Percentiles rank a stretch among this genome's conserved stretches.
Conservation (phyloP, 148 eudicot genomes). For the Pharnaceum exiguum region DNA sequence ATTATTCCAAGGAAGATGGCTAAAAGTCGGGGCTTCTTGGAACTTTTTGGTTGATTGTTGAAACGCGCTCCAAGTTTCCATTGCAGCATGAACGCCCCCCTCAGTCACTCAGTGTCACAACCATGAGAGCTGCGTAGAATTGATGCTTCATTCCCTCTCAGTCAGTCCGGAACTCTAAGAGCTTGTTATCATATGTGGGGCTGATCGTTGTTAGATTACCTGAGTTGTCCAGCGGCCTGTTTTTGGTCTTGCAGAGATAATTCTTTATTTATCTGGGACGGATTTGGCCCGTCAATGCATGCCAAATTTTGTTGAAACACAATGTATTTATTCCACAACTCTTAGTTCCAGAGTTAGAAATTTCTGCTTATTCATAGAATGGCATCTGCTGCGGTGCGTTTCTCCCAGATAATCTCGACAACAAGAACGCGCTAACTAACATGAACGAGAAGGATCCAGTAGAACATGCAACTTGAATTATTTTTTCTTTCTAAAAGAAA, state of each 20-base stretch:
- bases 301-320: conserved; percentile 12
- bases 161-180: conserved; percentile 1
- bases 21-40: conserved; percentile 1
- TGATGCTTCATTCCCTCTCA: conserved; percentile 1
- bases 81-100: no score
- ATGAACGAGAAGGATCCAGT: no score
- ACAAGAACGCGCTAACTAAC: no score
- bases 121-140: no score
- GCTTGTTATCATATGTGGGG: conserved; percentile 5
- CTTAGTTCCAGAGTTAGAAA: conserved; percentile 3
- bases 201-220: conserved; percentile 18
- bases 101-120: no score
- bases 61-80: no score
- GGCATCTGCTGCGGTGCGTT: no score
- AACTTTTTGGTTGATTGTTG: conserved; percentile 3
- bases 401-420: no score
- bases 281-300: neutral
- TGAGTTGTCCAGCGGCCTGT: conserved; percentile 5
- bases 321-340: conserved; percentile 11
- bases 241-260: neutral
- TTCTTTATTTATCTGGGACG: conserved; percentile 6
- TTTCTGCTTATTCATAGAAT: neutral
- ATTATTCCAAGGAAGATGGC: neutral
- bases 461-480: no score
- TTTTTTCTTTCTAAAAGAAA: no score